Percentiles rank a stretch among this genome's conserved stretches.
phyloP scores from a whole-genome alignment of 306 rosid genomes.

The Sicyos edulis region DNA sequence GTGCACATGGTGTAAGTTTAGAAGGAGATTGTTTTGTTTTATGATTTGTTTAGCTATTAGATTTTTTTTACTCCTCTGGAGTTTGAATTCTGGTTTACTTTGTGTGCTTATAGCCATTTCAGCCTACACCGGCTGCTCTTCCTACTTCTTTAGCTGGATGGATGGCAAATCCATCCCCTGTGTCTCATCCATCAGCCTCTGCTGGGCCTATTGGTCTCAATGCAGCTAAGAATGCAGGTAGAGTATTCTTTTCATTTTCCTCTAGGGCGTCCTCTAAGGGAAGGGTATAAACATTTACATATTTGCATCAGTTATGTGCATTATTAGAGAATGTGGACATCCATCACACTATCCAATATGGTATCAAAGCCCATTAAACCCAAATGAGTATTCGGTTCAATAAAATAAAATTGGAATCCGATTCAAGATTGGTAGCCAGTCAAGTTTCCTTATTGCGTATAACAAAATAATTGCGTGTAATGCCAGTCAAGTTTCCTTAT shows the following conservation, averaged over 20 bases:
- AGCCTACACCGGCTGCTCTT: constrained; percentile 77
- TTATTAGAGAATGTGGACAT: too few relatives aligned
- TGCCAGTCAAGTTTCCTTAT: too few relatives aligned
- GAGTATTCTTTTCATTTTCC: constrained; percentile 1
- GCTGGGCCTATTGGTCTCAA: constrained; percentile 86
- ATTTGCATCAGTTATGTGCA: not conserved
- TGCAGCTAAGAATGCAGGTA: constrained; percentile 69
- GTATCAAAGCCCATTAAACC: too few relatives aligned
- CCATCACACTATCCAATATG: too few relatives aligned
- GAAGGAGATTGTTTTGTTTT: constrained; percentile 13
- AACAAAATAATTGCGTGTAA: too few relatives aligned
- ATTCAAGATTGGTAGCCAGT: too few relatives aligned
- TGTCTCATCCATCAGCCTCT: constrained; percentile 87
- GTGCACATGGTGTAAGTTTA: constrained; percentile 44
- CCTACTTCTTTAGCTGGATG: constrained; percentile 94
- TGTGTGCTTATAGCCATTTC: constrained; percentile 69
- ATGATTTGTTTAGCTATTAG: not conserved
- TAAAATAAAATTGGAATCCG: too few relatives aligned
- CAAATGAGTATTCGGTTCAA: too few relatives aligned
- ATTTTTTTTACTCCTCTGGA: not conserved
- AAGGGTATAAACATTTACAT: not conserved
- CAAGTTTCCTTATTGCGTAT: too few relatives aligned
- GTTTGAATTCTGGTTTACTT: constrained; percentile 30
- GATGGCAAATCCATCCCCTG: constrained; percentile 89
- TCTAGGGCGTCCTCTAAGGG: not conserved